A percentile compares a stretch with the other conserved stretches of the same genome.
phyloP scores from a whole-genome alignment of 495 filamentous ascomycete species.

The Emericellopsis terricola region DNA sequence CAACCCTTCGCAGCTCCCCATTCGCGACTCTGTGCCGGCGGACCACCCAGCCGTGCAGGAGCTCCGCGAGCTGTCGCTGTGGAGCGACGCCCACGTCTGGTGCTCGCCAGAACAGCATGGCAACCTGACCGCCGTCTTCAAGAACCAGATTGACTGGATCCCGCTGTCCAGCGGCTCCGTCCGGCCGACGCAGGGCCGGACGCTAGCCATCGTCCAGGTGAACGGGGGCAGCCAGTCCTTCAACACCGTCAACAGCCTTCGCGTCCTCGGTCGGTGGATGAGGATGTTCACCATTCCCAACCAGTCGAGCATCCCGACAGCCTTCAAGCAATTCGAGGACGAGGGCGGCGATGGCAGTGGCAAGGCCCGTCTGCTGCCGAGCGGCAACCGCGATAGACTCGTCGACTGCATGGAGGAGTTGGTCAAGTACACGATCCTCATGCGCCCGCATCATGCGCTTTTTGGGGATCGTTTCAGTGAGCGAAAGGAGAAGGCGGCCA shows the following conservation, averaged over 20 bases:
- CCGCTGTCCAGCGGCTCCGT: constrained; percentile 43
- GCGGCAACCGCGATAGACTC: constrained; percentile 44
- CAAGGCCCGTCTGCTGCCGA: constrained; percentile 39
- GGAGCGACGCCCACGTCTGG: constrained; percentile 60
- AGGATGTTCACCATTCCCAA: constrained; percentile 61
- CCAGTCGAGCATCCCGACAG: constrained; percentile 45
- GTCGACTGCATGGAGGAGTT: constrained; percentile 70
- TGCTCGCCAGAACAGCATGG: constrained; percentile 55
- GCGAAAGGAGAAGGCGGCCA: constrained; percentile 15
- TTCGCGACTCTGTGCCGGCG: constrained; percentile 43
- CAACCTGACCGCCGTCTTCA: constrained; percentile 53
- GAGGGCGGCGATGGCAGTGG: no score
- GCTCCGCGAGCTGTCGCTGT: constrained; percentile 39
- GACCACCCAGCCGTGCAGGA: constrained; percentile 46
- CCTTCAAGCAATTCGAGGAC: constrained; percentile 42
- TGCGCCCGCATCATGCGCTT: constrained; percentile 40
- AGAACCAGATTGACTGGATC: constrained; percentile 65
- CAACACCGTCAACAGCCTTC: constrained; percentile 55
- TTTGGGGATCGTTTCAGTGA: constrained; percentile 50
- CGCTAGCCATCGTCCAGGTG: constrained; percentile 46
- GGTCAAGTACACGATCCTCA: constrained; percentile 53
- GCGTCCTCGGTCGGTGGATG: constrained; percentile 60
- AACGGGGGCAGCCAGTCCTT: constrained; percentile 53
- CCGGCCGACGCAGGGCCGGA: constrained; percentile 51
- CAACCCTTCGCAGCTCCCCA: constrained; percentile 39